Conservation (phyloP, 2,329 filamentous ascomycete species). For the Acrodontium crateriforme region DNA sequence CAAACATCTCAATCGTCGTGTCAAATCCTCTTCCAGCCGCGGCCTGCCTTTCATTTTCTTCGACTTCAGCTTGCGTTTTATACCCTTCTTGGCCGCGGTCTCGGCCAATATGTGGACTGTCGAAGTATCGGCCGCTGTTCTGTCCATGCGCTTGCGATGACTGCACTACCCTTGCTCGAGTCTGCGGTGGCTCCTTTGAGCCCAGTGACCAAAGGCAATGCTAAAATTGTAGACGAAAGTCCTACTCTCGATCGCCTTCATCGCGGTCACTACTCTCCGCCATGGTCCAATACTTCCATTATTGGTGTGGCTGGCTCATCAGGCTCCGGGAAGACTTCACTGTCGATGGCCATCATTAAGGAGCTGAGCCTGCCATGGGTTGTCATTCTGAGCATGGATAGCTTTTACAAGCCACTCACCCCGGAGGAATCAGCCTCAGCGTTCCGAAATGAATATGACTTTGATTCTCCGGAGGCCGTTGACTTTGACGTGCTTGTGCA, state of each 20-base stretch:
- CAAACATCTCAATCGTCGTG: too few species aligned
- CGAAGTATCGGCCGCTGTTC: slow-evolving; percentile 13
- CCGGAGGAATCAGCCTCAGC: slow-evolving; percentile 66
- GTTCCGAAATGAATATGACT: slow-evolving; percentile 86
- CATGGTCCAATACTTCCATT: slow-evolving; percentile 92
- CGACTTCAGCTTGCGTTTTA: too few species aligned
- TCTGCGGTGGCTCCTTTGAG: slow-evolving; percentile 10
- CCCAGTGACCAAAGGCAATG: slow-evolving; percentile 6
- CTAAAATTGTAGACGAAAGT: not conserved
- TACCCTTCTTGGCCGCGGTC: too few species aligned
- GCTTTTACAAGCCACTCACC: slow-evolving; percentile 85
- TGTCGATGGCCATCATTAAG: slow-evolving; percentile 81
- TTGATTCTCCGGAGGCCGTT: slow-evolving; percentile 85
- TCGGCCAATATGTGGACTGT: slow-evolving; percentile 17
- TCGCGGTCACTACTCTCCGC: slow-evolving; percentile 68
- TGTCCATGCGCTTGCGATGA: slow-evolving; percentile 20
- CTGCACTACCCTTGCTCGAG: too few species aligned
- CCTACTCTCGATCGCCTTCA: slow-evolving; percentile 5
- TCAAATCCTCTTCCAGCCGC: too few species aligned
- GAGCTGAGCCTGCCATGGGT: slow-evolving; percentile 93
- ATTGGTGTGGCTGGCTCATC: slow-evolving; percentile 94
- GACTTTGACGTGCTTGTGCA: slow-evolving; percentile 85
- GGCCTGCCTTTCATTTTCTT: too few species aligned
- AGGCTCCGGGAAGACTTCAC: slow-evolving; percentile 86
- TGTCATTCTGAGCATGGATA: slow-evolving; percentile 95